These are phyloP conservation scores for Exobasidium rhododendri DNA, from an alignment of 1,284 basidiomycete species.

Conservation along the genomic window DNA sequence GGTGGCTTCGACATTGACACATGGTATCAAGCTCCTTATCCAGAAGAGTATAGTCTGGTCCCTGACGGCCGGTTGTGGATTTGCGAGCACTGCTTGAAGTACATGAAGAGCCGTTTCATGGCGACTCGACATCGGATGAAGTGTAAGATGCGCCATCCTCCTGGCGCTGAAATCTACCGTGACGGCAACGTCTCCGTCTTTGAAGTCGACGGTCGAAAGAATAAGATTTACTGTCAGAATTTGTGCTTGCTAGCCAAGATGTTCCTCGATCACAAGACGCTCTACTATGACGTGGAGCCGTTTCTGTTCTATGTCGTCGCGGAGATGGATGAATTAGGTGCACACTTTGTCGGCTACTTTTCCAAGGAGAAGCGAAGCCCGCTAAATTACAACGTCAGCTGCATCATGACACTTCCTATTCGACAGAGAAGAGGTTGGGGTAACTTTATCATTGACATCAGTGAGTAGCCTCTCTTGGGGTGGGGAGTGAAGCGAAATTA, in stretches of 20 bases:
- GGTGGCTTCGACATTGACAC: slow-evolving; percentile 94
- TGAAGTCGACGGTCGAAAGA: slow-evolving; percentile 94
- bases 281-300: slow-evolving; percentile 99
- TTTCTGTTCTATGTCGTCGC: slow-evolving; percentile 99
- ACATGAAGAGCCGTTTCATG: slow-evolving; percentile 92
- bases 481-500: background rate
- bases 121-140: slow-evolving; percentile 85
- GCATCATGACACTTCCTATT: slow-evolving; percentile 95
- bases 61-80: slow-evolving; percentile 92
- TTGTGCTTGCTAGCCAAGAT: slow-evolving; percentile 94
- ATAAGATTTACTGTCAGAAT: slow-evolving; percentile 91
- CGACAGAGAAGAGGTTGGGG: slow-evolving; percentile 95
- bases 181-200: slow-evolving; percentile 95
- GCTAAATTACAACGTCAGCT: slow-evolving; percentile 97
- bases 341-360: slow-evolving; percentile 96
- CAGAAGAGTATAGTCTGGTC: slow-evolving; percentile 91
- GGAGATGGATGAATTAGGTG: slow-evolving; percentile 81
- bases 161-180: slow-evolving; percentile 98
- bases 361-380: slow-evolving; percentile 99
- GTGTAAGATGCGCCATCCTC: slow-evolving; percentile 85
- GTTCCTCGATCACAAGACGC: slow-evolving; percentile 98
- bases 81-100: slow-evolving; percentile 97
- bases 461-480: no score
- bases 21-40: slow-evolving; percentile 98
- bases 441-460: slow-evolving; percentile 81